Percentiles rank a stretch among this genome's conserved stretches.
These are phyloP conservation scores for Dillenia turbinata DNA, from an alignment of 164 flowering plant species.

Conservation along the genomic window DNA sequence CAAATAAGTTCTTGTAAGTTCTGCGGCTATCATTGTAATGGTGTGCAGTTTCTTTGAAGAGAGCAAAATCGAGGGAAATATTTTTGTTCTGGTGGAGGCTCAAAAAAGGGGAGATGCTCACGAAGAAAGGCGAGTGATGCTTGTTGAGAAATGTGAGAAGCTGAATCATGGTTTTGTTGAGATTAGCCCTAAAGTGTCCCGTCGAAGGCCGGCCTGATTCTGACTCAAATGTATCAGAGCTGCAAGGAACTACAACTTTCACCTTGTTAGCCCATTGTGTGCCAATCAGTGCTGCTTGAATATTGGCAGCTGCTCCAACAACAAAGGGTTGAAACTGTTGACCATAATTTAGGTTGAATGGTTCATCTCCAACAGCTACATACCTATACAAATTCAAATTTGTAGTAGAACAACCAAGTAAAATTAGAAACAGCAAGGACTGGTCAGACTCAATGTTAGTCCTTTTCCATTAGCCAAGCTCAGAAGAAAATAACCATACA, in stretches of 20 bases:
- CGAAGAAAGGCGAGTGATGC: constrained; percentile 70
- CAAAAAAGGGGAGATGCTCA: constrained; percentile 64
- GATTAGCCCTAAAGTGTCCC: constrained; percentile 69
- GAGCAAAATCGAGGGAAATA: constrained; percentile 51
- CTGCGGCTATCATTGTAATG: constrained; percentile 51
- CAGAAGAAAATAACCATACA: no score
- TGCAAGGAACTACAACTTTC: constrained; percentile 85
- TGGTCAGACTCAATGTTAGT: no score
- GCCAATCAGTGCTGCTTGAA: constrained; percentile 57
- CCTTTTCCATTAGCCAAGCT: no score
- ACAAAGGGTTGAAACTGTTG: constrained; percentile 61
- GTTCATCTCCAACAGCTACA: constrained; percentile 84
- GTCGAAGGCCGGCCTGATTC: constrained; percentile 61
- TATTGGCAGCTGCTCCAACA: constrained; percentile 69
- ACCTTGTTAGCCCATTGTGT: constrained; percentile 57
- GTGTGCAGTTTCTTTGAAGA: constrained; percentile 52
- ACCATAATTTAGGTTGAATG: constrained; percentile 70
- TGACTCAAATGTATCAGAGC: constrained; percentile 50
- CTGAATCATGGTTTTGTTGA: constrained; percentile 77
- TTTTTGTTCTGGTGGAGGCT: constrained; percentile 55
- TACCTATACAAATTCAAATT: constrained; percentile 39
- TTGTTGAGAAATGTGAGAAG: constrained; percentile 70
- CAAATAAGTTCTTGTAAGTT: constrained; percentile 63
- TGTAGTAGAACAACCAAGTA: neutral
- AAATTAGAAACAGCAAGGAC: no score